Conservation (phyloP, 805 yeast genomes). For the Torulaspora indica region DNA sequence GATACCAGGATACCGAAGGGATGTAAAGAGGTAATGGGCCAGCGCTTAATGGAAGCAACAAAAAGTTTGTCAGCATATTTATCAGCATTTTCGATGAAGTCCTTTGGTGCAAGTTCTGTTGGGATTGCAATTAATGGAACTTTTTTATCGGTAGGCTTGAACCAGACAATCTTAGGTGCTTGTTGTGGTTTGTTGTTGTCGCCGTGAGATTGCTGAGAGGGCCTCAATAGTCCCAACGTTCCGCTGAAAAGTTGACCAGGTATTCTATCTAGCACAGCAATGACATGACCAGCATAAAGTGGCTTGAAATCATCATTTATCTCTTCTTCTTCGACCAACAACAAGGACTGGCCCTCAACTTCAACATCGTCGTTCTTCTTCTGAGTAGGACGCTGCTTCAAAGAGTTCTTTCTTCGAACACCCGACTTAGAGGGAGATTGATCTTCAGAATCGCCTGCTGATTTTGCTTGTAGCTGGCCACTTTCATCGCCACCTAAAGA, state of each 20-base stretch:
- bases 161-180: slow-evolving; percentile 96
- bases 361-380: slow-evolving; percentile 98
- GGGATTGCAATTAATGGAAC: slow-evolving; percentile 98
- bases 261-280: slow-evolving; percentile 94
- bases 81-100: slow-evolving; percentile 89
- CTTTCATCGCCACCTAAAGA: slow-evolving; percentile 12
- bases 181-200: slow-evolving; percentile 42
- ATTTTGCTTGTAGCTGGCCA: slow-evolving; percentile 18
- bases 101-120: slow-evolving; percentile 95
- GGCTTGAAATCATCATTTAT: slow-evolving; percentile 91
- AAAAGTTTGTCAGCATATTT: slow-evolving; percentile 74
- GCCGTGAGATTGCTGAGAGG: slow-evolving; percentile 88
- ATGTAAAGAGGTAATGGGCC: slow-evolving; percentile 98
- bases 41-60: slow-evolving; percentile 93
- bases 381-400: slow-evolving; percentile 93
- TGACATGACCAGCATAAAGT: slow-evolving; percentile 95
- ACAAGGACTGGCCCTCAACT: slow-evolving; percentile 93
- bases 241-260: slow-evolving; percentile 97
- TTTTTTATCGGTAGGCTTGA: slow-evolving; percentile 95
- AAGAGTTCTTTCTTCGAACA: slow-evolving; percentile 73
- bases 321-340: slow-evolving; percentile 92
- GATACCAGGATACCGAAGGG: slow-evolving; percentile 94
- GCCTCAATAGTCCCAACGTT: slow-evolving; percentile 86
- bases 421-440: slow-evolving; percentile 36
- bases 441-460: slow-evolving; percentile 37